Conservation (phyloP, 2,329 filamentous ascomycete species). For the Arthrobotrys iridis region DNA sequence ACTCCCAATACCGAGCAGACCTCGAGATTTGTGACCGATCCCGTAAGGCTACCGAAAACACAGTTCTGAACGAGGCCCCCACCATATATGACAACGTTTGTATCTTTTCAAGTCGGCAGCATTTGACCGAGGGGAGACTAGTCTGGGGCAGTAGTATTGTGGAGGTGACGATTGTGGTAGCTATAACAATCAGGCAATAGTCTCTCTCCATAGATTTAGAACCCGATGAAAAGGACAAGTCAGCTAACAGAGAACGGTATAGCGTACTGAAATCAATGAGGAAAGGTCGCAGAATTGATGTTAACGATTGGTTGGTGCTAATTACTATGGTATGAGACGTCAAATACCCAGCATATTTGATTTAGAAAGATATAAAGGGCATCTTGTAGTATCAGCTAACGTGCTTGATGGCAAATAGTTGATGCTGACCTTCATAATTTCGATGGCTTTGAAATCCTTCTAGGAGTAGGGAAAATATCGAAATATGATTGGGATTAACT, state of each 20-base stretch:
- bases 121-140: no score
- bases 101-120: no score
- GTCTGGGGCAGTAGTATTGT: slow-evolving; percentile 23
- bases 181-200: slow-evolving; percentile 18
- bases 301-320: slow-evolving; percentile 32
- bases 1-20: not conserved
- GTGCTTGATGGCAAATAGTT: not conserved
- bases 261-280: slow-evolving; percentile 18
- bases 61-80: no score
- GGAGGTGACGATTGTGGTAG: slow-evolving; percentile 20
- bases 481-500: not conserved
- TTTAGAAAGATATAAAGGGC: not conserved
- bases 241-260: not conserved
- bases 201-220: not conserved
- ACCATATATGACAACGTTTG: no score
- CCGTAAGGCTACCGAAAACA: not conserved
- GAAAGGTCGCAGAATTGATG: slow-evolving; percentile 12
- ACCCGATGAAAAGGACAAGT: not conserved
- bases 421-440: slow-evolving; percentile 13
- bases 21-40: not conserved
- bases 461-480: no score
- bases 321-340: slow-evolving; percentile 25
- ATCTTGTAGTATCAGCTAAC: not conserved
- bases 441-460: slow-evolving; percentile 3
- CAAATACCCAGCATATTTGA: not conserved